These are phyloP conservation scores for Pilasporangium apinafurcum DNA, from an alignment of 352 stramenopile species.

Conservation along the genomic window DNA sequence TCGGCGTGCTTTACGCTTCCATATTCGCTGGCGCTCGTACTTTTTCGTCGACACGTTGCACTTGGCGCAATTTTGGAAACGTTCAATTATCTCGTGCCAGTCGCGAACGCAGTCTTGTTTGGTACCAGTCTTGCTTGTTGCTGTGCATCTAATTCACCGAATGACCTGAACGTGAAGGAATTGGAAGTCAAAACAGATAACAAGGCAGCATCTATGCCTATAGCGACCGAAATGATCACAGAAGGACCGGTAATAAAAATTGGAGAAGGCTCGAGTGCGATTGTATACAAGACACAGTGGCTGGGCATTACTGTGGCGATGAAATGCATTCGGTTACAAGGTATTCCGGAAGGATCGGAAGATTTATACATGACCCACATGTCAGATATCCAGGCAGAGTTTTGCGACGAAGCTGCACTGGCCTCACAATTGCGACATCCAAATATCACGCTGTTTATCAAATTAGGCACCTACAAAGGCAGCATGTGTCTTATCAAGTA, in stretches of 20 bases:
- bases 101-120: constrained; percentile 62
- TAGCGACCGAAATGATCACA: constrained; percentile 46
- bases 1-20: constrained; percentile 42
- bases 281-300: constrained; percentile 67
- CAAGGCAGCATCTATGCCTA: constrained; percentile 7
- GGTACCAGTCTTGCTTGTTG: constrained; percentile 54
- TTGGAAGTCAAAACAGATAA: constrained; percentile 7
- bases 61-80: constrained; percentile 43
- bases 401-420: constrained; percentile 61
- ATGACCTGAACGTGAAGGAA: constrained; percentile 5
- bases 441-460: constrained; percentile 77
- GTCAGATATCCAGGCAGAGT: constrained; percentile 49
- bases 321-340: constrained; percentile 57
- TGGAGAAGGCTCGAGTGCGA: constrained; percentile 51
- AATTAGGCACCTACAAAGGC: constrained; percentile 54
- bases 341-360: constrained; percentile 25
- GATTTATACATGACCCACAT: constrained; percentile 69
- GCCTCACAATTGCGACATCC: constrained; percentile 55
- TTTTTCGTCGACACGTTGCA: constrained; percentile 11
- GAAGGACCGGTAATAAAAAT: constrained; percentile 60
- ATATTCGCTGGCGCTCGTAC: constrained; percentile 33
- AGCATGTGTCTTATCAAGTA: constrained; percentile 74
- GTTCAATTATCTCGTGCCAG: constrained; percentile 45
- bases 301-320: constrained; percentile 72
- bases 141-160: not conserved